Base-by-base conservation (phyloP, 331 rosid species). In the Phaseolus coccineus region DNA sequence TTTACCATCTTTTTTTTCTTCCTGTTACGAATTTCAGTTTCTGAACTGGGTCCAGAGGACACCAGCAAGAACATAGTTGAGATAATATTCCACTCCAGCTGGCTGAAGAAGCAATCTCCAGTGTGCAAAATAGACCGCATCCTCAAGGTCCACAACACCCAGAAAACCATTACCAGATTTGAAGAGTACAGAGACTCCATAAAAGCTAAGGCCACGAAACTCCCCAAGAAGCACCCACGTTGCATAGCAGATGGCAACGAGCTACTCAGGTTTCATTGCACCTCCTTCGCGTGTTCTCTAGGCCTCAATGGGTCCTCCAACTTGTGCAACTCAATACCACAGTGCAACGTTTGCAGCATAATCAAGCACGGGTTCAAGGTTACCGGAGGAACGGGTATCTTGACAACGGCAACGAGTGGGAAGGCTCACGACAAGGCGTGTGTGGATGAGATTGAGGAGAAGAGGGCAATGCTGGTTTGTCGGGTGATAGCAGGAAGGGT, bases 21-120 rank as follows among this genome's bases (percentile, higher is more conserved):
- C 46, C 39, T 7, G 39, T 59, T 52, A 48, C 31, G 39, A 39
- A 81, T 83, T 63, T 71, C 82, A 93, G 99, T 96, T 13, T 96
- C 99, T n/a, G 99, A 96, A 62, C 86, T 96, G 77, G 98, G 93
- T 25, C 87, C 91, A 4, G 97, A 96, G 70, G 99, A 96, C 80
- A 91, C 99, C 0, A 96, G 99, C 99, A 96, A 91, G 89, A 96
- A 96, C 91, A 96, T 96, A 84, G 99, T 96, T 66, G 98, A 96
- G 57, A 96, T 96, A 57, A 96, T 96, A 86, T 96, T 96, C 85
- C 97, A 96, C 37, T 96, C 99, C 0, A 96, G 99, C 89, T 96
- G 99, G 99, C 89, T 96, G 46, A 93, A 91, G 84, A 93, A 93
- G 71, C 87, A 96, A 78, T 57, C 93, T 4, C 99, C 97, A 16